Evolutionary conservation across 2,329 filamentous ascomycete species (phyloP).

Genomic region (Botrytis tulipae): DNA sequence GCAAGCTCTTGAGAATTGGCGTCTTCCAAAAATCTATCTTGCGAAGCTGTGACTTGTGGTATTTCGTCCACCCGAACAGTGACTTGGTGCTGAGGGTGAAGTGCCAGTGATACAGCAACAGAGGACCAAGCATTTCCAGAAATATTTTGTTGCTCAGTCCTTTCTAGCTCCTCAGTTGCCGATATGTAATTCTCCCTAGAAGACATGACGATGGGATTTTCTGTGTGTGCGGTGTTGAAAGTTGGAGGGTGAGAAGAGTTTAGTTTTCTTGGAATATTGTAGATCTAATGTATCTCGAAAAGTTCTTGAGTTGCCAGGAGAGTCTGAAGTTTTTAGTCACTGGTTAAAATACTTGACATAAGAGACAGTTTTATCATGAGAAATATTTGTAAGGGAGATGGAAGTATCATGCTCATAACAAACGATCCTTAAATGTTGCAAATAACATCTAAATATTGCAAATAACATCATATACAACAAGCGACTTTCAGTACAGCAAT

Average conservation of each 20-base stretch:
- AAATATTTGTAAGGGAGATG: not conserved
- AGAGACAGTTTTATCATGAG: not conserved
- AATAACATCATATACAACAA: not conserved
- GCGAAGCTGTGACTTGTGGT: too few relatives aligned
- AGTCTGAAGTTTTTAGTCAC: not conserved
- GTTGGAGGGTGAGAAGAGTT: not conserved
- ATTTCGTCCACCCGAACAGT: too few relatives aligned
- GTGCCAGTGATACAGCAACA: too few relatives aligned
- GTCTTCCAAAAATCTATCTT: too few relatives aligned
- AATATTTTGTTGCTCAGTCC: not conserved
- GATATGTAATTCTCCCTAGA: not conserved
- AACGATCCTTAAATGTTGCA: not conserved
- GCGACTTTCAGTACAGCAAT: not conserved
- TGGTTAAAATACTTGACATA: not conserved
- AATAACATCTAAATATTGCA: not conserved
- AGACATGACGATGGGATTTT: not conserved
- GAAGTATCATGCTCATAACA: too few relatives aligned
- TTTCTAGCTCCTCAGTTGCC: not conserved
- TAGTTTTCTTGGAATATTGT: not conserved
- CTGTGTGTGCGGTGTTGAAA: not conserved
- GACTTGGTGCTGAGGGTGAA: too few relatives aligned
- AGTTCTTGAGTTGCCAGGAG: not conserved
- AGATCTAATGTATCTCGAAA: not conserved
- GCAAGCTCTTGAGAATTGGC: too few relatives aligned
- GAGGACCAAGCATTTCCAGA: not conserved